Evolutionary conservation across 352 stramenopile species (phyloP).

Genomic region (Phytophthora uliginosa): DNA sequence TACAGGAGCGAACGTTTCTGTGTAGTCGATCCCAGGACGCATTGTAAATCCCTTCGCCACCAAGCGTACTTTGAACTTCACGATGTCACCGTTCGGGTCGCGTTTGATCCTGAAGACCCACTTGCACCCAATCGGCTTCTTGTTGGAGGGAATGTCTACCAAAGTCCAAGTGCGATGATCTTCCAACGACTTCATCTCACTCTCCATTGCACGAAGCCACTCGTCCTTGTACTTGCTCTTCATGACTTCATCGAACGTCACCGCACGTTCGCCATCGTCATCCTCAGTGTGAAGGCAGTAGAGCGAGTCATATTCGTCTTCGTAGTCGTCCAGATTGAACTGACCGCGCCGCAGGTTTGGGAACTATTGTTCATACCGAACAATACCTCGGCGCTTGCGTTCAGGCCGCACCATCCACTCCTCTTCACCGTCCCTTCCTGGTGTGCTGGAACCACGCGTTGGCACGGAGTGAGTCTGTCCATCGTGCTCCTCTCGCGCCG

Average conservation of each 20-base stretch:
- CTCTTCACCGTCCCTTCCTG: not conserved
- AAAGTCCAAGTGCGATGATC: not conserved
- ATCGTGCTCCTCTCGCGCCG: not conserved
- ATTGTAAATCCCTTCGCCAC: not conserved
- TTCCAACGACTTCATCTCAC: not conserved
- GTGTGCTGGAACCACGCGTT: not conserved
- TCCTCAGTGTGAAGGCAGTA: not conserved
- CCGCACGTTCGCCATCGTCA: not conserved
- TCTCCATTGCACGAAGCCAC: not conserved
- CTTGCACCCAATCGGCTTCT: not conserved
- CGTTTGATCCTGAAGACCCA: constrained; percentile 1
- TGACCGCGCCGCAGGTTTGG: not conserved
- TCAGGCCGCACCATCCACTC: not conserved
- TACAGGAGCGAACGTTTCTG: not conserved
- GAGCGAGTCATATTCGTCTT: not conserved
- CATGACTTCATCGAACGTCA: not conserved
- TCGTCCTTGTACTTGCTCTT: not conserved
- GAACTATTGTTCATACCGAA: not conserved
- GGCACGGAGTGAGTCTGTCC: not conserved
- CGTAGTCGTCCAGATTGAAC: not conserved
- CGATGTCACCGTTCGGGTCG: not conserved
- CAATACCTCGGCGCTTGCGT: not conserved
- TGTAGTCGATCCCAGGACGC: not conserved
- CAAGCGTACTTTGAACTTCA: not conserved
- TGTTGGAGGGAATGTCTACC: not conserved